Percentiles rank a stretch among this genome's conserved stretches.
phyloP scores from a whole-genome alignment of 768 basidiomycete species.

The Gyrodon lividus region DNA sequence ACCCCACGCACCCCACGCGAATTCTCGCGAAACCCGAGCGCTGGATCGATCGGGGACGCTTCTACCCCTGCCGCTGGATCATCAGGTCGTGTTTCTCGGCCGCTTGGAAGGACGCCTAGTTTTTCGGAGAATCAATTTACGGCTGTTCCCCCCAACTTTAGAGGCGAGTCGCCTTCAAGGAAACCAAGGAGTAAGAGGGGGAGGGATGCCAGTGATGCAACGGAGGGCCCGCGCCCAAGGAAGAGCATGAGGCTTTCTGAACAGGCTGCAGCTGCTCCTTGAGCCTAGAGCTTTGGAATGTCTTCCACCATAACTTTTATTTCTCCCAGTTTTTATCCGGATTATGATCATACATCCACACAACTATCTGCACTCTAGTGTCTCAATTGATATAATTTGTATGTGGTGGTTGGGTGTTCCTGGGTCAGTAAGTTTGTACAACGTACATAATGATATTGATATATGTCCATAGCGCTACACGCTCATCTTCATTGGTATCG shows the following conservation, averaged over 20 bases:
- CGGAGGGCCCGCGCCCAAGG: slow-evolving; percentile 18
- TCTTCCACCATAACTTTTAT: background rate
- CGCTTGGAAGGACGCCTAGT: slow-evolving; percentile 27
- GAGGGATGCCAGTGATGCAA: slow-evolving; percentile 14
- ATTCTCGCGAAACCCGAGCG: slow-evolving; percentile 16
- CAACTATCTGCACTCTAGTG: background rate
- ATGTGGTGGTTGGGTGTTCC: background rate
- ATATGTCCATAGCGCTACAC: slow-evolving; percentile 42
- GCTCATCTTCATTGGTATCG: slow-evolving; percentile 96
- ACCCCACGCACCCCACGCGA: slow-evolving; percentile 38
- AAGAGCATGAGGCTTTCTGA: slow-evolving; percentile 20
- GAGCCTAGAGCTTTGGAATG: background rate
- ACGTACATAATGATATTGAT: slow-evolving; percentile 3
- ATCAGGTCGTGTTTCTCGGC: slow-evolving; percentile 10
- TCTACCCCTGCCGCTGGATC: background rate
- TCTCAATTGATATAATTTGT: background rate
- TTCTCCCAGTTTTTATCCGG: background rate
- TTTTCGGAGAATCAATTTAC: slow-evolving; percentile 46
- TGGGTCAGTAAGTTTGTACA: background rate
- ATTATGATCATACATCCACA: background rate
- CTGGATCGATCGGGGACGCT: slow-evolving; percentile 5
- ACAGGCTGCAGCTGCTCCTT: background rate
- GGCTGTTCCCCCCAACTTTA: slow-evolving; percentile 40
- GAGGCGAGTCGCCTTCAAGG: slow-evolving; percentile 30
- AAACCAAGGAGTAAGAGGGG: slow-evolving; percentile 28